Conservation (phyloP, 2,329 filamentous ascomycete species). For the Sclerotinia nivalis region DNA sequence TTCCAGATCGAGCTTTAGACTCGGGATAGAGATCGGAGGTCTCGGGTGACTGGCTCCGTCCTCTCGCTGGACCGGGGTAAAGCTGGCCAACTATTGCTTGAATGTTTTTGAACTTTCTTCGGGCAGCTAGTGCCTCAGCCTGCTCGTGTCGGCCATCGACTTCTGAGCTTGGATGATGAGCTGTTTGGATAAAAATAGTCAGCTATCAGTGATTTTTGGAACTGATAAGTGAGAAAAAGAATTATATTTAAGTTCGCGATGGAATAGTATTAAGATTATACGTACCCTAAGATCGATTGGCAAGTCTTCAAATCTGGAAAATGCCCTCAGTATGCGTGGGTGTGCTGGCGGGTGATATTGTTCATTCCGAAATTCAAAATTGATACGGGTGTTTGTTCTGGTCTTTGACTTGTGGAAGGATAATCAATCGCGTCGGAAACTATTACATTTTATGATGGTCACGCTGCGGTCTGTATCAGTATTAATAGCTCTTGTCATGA, state of each 20-base stretch:
- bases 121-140: background rate
- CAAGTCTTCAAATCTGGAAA: background rate
- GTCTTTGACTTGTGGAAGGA: background rate
- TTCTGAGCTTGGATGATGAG: no score
- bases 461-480: background rate
- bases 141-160: background rate
- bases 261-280: background rate
- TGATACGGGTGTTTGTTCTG: background rate
- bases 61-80: background rate
- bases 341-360: fast-evolving
- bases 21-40: background rate
- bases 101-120: background rate
- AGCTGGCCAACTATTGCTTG: background rate
- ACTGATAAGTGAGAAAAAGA: no score
- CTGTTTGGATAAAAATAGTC: background rate
- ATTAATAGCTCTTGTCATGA: fast-evolving
- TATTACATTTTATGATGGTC: no score
- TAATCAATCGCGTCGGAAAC: background rate
- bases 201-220: background rate
- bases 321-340: fast-evolving
- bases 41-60: background rate
- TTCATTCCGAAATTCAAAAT: fast-evolving
- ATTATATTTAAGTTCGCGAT: background rate
- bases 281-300: background rate
- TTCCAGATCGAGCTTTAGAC: no score